Evolutionary conservation across 495 filamentous ascomycete species (phyloP), one percentile per base, ranked within the genome.

Genomic region (Chaetomium tenue): DNA sequence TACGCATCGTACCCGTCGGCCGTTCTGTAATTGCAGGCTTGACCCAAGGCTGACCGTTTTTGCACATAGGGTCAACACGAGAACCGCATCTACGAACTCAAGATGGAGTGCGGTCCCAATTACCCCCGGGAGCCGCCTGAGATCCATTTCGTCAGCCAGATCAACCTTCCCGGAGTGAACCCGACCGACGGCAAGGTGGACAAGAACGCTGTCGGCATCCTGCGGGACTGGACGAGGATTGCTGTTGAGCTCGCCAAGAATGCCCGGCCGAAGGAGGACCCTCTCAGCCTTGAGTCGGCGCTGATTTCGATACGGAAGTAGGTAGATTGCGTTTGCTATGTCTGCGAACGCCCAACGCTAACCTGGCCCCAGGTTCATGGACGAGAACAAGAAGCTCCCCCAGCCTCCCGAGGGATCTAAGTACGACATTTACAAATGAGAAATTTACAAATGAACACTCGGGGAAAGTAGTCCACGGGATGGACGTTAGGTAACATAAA

Each of bases 41-140:
- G 40, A 40, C 13, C 2, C 61, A 3, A 53, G 20, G 40, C 63
- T 70, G 61, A 70, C 67, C 47, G 59, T 4, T 37, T 6, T 48
- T 18, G 28, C 26, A 25, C 53, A 3, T 69, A 98, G 95, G 93
- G 91, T 71, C 88, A 89, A 57, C 94, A 98, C 72, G 95, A 98
- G 81, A 98, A 98, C 77, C 89, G 94, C 64, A 98, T 98, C 78
- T 98, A 98, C 82, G 93, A 89, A 71, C 83, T 98, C 61, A 96
- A 96, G 76, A 96, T 98, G 76, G 91, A 98, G 81, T 98, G 94
- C 76, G 93, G 93, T 60, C 80, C 87, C 47, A 80, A 90, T 63
- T 98, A 98, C 74, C 94, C 94, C 8, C 91, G 94, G 72, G 80
- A 84, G 61, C 95, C 94, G 44, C 94, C 94, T 0, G 87, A 86